Evolutionary conservation across 1,284 basidiomycete species (phyloP), one percentile per base, ranked within the genome.

Genomic region (Trametes sp.): DNA sequence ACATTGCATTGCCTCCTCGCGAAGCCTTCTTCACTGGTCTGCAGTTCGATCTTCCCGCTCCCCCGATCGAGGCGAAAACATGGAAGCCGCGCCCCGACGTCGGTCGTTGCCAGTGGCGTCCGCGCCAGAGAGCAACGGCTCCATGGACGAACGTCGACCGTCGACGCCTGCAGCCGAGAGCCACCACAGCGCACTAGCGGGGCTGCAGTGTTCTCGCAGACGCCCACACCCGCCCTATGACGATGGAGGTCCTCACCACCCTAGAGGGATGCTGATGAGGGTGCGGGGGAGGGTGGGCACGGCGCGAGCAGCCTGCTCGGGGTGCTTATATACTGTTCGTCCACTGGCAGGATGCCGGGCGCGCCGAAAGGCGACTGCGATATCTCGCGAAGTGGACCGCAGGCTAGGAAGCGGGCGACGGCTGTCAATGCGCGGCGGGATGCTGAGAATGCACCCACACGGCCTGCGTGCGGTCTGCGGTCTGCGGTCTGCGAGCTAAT

Each of bases 181-280:
- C 50, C 33, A 45, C 42, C 42, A 14, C 42, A 45, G 42, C 42
- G 35, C 33, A n/a, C 50, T 23, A n/a, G 16, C 33, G 6, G n/a
- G 50, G 50, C 50, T 52, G 31, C 50, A 52, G 50, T 29, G 35
- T 52, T 52, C 50, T 36, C 2, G 29, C 48, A n/a, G 48, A 33
- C 48, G 45, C 45, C 24, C 31, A 13, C 31, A n/a, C 31, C 31
- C 31, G 31, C 31, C 31, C 35, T 13, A 10, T 14, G 16, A 13
- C 11, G 11, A 36, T 36, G n/a, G n/a, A n/a, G n/a, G n/a, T n/a
- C n/a, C n/a, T n/a, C n/a, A n/a, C n/a, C n/a, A n/a, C n/a, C n/a
- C n/a, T n/a, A n/a, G n/a, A n/a, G n/a, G n/a, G n/a, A n/a, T n/a
- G n/a, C n/a, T n/a, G n/a, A n/a, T n/a, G n/a, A n/a, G n/a, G n/a